Conservation (phyloP, 208 protist genomes). For the Naegleria lovaniensis region DNA sequence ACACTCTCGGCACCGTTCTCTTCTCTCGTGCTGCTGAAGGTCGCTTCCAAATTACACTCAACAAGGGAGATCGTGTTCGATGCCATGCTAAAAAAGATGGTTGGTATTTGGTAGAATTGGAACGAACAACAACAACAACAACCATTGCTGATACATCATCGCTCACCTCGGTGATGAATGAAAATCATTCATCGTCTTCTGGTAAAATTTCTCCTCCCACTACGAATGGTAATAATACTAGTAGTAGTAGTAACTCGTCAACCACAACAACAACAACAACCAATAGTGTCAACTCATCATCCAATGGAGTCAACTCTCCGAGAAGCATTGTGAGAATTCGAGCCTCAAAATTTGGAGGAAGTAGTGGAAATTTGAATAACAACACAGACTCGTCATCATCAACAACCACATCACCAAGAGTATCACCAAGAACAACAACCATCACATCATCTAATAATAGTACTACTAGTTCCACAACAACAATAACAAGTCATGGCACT, state of each 20-base stretch:
- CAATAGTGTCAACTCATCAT: background rate
- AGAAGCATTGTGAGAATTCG: too few species aligned
- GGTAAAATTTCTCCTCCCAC: background rate
- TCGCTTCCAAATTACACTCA: background rate
- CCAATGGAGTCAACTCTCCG: too few species aligned
- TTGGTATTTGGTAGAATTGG: background rate
- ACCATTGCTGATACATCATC: background rate
- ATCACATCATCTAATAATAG: background rate
- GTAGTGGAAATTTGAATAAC: too few species aligned
- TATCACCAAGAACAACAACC: background rate
- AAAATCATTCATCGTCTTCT: background rate
- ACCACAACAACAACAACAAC: background rate
- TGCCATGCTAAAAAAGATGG: background rate
- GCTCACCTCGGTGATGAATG: background rate
- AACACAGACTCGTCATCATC: too few species aligned
- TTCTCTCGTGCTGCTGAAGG: background rate
- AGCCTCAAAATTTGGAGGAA: too few species aligned
- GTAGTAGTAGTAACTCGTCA: background rate
- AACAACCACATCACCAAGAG: too few species aligned
- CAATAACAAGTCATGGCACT: too few species aligned
- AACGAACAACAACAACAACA: background rate
- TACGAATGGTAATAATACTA: too few species aligned
- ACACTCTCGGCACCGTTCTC: background rate
- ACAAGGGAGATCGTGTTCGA: conserved; percentile 9
- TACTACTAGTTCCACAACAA: too few species aligned